These are phyloP conservation scores for Curvularia lunata DNA, from an alignment of 2,329 filamentous ascomycete genomes.

Conservation along the genomic window DNA sequence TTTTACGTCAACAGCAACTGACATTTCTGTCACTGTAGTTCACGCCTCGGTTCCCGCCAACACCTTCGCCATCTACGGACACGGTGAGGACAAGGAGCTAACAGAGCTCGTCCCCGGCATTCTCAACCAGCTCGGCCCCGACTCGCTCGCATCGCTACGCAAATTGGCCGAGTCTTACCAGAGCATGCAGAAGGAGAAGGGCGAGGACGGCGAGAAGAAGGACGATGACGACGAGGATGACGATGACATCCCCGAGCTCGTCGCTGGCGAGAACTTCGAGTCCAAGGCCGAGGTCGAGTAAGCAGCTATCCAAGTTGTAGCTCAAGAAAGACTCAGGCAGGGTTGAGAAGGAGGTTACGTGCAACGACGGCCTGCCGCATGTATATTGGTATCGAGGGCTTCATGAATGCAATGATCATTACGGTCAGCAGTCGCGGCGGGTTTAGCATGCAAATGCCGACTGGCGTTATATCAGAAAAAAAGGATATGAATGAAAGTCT, in stretches of 20 bases:
- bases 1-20: slow-evolving; percentile 11
- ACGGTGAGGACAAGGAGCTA: slow-evolving; percentile 99
- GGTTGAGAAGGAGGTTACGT: slow-evolving; percentile 25
- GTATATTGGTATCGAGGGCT: slow-evolving; percentile 32
- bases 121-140: slow-evolving; percentile 98
- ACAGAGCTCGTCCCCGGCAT: slow-evolving; percentile 99
- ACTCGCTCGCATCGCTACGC: slow-evolving; percentile 95
- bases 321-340: slow-evolving; percentile 23
- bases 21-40: slow-evolving; percentile 61
- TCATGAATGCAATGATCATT: slow-evolving; percentile 24
- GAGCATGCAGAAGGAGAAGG: slow-evolving; percentile 95
- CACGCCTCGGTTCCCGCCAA: slow-evolving; percentile 97
- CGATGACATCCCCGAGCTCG: slow-evolving; percentile 95
- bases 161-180: slow-evolving; percentile 99
- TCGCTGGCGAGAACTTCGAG: slow-evolving; percentile 98
- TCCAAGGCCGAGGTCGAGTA: slow-evolving; percentile 86
- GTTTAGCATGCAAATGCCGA: slow-evolving; percentile 40
- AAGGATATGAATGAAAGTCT: slow-evolving; percentile 48
- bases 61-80: slow-evolving; percentile 99
- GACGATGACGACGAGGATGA: slow-evolving; percentile 66
- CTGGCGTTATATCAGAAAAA: slow-evolving; percentile 44
- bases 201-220: slow-evolving; percentile 74
- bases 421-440: slow-evolving; percentile 37
- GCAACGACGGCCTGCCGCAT: slow-evolving; percentile 32
- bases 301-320: slow-evolving; percentile 19